These are phyloP conservation scores for Zoysia matrella DNA, from an alignment of 202 grass and related monocot genomes.

Conservation along the genomic window DNA sequence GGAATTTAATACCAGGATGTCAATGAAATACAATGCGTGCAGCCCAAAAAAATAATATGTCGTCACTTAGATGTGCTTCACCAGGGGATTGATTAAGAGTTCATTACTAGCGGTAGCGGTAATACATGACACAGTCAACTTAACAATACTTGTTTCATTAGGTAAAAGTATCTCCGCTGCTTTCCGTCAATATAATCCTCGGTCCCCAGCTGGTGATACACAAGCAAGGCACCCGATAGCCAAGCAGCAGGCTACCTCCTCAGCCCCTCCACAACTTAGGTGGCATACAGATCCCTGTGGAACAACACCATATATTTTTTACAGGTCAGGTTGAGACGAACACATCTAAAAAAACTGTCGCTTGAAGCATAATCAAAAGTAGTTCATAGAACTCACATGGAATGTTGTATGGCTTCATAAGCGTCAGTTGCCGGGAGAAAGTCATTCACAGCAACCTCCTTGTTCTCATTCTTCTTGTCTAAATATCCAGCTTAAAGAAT, in stretches of 20 bases:
- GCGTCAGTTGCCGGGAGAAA: slow-evolving; percentile 71
- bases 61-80: slow-evolving; percentile 4
- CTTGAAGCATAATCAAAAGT: neutral
- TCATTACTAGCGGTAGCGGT: slow-evolving; percentile 27
- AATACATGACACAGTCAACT: slow-evolving; percentile 38
- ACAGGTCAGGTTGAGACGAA: neutral
- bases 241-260: neutral
- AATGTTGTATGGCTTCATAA: slow-evolving; percentile 76
- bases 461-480: slow-evolving; percentile 99
- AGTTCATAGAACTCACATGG: slow-evolving; percentile 65
- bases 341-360: neutral
- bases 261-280: slow-evolving; percentile 83
- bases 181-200: slow-evolving; percentile 45
- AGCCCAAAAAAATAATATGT: slow-evolving; percentile 32
- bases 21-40: slow-evolving; percentile 3
- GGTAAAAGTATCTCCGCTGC: slow-evolving; percentile 30
- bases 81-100: slow-evolving; percentile 14
- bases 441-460: slow-evolving; percentile 94
- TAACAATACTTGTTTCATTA: slow-evolving; percentile 32
- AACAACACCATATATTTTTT: neutral
- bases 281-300: slow-evolving; percentile 87
- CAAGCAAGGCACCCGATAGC: slow-evolving; percentile 43
- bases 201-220: neutral
- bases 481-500: slow-evolving; percentile 53
- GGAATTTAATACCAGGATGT: neutral